Evolutionary conservation across 1,284 basidiomycete genomes (phyloP).

Genomic region (Ustilago shanxiensis): DNA sequence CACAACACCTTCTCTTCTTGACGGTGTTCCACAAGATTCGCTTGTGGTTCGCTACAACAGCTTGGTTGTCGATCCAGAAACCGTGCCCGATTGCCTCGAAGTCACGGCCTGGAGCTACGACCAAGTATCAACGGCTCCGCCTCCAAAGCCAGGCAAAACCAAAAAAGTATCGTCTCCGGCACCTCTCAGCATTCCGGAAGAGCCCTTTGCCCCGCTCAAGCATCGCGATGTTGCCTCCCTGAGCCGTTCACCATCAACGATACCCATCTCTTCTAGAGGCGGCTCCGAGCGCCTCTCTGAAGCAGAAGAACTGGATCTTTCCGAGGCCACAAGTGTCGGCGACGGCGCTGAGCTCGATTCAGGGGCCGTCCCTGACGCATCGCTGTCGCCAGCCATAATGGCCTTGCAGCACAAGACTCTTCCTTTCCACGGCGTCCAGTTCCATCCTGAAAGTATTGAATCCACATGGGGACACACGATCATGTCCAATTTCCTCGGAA

Average conservation of each 20-base stretch:
- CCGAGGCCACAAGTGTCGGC: conserved; percentile 30
- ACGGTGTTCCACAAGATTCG: conserved; percentile 74
- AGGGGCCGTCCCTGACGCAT: neutral
- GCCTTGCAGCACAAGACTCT: conserved; percentile 59
- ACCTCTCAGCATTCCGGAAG: neutral
- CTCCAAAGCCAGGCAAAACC: conserved; percentile 33
- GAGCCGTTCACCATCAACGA: conserved; percentile 36
- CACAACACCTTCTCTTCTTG: conserved; percentile 76
- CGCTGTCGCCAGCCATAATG: conserved; percentile 50
- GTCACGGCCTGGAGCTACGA: conserved; percentile 71
- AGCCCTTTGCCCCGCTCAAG: conserved; percentile 19
- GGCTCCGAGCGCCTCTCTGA: conserved; percentile 38
- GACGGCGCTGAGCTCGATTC: conserved; percentile 13
- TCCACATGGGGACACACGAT: conserved; percentile 51
- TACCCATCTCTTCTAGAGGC: conserved; percentile 29
- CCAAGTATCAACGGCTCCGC: conserved; percentile 36
- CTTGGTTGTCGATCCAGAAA: conserved; percentile 71
- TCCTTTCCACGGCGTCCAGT: conserved; percentile 92
- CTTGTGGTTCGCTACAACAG: conserved; percentile 85
- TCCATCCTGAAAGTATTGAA: conserved; percentile 80
- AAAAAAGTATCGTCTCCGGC: conserved; percentile 1
- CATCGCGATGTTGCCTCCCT: conserved; percentile 34
- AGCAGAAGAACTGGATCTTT: conserved; percentile 21
- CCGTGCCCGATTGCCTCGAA: conserved; percentile 71
- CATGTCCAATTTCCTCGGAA: conserved; percentile 61